A percentile compares a stretch with the other conserved stretches of the same genome.
Evolutionary conservation across 2,329 filamentous ascomycete species (phyloP).

Genomic region (Dothiorella sarmentorum): DNA sequence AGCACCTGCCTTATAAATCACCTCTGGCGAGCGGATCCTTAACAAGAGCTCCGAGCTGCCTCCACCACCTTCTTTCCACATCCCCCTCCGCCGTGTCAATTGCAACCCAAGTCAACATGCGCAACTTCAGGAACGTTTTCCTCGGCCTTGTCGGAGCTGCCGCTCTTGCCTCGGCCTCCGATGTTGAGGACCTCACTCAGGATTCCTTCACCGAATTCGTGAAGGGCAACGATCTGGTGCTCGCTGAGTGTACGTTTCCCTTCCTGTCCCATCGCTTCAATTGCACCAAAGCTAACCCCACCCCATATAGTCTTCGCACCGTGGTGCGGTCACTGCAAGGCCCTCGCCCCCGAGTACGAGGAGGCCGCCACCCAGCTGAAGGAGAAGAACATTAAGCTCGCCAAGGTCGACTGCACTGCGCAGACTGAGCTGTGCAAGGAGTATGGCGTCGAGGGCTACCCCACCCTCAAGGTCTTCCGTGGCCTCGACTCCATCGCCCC

Average conservation of each 20-base stretch:
- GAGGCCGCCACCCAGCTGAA: slow-evolving; percentile 78
- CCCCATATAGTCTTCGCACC: slow-evolving; percentile 79
- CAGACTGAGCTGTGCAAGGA: slow-evolving; percentile 87
- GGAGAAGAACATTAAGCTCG: slow-evolving; percentile 81
- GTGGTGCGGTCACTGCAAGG: slow-evolving; percentile 99
- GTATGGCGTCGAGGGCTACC: slow-evolving; percentile 94
- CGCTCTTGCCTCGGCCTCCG: slow-evolving; percentile 64
- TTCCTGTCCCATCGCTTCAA: not conserved
- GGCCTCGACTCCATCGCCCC: slow-evolving; percentile 75
- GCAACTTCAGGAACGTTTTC: slow-evolving; percentile 25
- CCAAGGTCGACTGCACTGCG: slow-evolving; percentile 92
- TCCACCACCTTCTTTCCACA: not conserved
- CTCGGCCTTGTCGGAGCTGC: slow-evolving; percentile 50
- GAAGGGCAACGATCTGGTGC: slow-evolving; percentile 78
- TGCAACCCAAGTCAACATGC: slow-evolving; percentile 19
- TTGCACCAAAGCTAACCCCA: slow-evolving; percentile 37
- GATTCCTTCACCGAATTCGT: slow-evolving; percentile 87
- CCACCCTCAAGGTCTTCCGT: slow-evolving; percentile 98
- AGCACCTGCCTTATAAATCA: slow-evolving; percentile 17
- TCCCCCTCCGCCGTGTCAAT: not conserved
- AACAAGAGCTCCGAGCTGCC: slow-evolving; percentile 10
- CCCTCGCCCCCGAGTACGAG: slow-evolving; percentile 89
- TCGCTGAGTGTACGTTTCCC: slow-evolving; percentile 77
- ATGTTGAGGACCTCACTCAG: slow-evolving; percentile 80
- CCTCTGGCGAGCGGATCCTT: not conserved